These are phyloP conservation scores for Coniferiporia weirii DNA, from an alignment of 1,284 basidiomycete species.

Conservation along the genomic window DNA sequence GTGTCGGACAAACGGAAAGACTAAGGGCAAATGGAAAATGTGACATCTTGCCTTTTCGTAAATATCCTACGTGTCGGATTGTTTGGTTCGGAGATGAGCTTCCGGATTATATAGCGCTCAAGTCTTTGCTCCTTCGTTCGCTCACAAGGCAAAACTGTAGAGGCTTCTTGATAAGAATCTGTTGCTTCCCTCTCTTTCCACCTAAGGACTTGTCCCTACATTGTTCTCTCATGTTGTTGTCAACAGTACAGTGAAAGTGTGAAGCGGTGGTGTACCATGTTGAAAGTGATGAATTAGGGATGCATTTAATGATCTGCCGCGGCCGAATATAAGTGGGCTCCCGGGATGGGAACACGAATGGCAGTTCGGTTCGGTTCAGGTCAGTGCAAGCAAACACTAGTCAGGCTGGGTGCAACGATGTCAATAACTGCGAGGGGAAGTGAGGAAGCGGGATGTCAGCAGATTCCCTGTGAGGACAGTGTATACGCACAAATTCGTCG, in stretches of 20 bases:
- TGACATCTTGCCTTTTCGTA: background rate
- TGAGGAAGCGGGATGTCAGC: background rate
- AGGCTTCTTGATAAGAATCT: too few relatives aligned
- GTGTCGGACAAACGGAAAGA: constrained; percentile 45
- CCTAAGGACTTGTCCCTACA: too few relatives aligned
- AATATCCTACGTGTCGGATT: background rate
- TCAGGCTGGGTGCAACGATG: constrained; percentile 18
- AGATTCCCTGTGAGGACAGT: background rate
- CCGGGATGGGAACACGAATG: background rate
- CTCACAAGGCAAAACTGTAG: too few relatives aligned
- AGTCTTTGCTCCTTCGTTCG: background rate
- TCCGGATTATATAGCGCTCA: background rate
- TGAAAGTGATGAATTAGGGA: too few relatives aligned
- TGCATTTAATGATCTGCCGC: too few relatives aligned
- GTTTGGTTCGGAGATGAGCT: background rate
- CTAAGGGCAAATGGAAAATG: constrained; percentile 19
- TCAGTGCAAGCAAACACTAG: background rate
- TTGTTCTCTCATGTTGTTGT: too few relatives aligned
- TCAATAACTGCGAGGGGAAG: constrained; percentile 5
- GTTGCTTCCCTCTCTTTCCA: too few relatives aligned
- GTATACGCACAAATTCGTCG: constrained; percentile 61
- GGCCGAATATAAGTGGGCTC: background rate
- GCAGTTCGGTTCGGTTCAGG: background rate
- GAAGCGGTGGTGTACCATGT: too few relatives aligned
- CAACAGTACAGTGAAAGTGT: too few relatives aligned